Evolutionary conservation across 2,329 filamentous ascomycete species (phyloP).

Genomic region (Chaetoscypha palmicola): DNA sequence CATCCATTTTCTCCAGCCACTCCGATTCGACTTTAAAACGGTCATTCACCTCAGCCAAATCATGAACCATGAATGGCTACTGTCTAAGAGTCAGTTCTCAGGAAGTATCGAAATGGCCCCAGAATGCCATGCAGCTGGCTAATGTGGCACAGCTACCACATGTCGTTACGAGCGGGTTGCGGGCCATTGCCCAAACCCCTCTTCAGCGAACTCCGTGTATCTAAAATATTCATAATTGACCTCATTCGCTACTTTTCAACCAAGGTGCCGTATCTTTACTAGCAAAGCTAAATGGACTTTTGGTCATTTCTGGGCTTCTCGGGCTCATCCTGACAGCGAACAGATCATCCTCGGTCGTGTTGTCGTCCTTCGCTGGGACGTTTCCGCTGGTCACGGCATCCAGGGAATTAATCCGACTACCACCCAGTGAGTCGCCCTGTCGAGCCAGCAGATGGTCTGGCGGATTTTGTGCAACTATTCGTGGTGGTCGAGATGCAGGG

Average conservation of each 20-base stretch:
- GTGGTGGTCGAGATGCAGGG: slow-evolving; percentile 35
- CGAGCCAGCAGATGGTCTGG: slow-evolving; percentile 22
- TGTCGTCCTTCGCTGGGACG: slow-evolving; percentile 31
- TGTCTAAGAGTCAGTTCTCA: too few relatives aligned
- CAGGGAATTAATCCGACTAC: slow-evolving; percentile 30
- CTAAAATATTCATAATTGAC: slow-evolving; percentile 10
- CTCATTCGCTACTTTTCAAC: slow-evolving; percentile 21
- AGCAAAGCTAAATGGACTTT: slow-evolving; percentile 65
- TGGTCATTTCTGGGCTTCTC: slow-evolving; percentile 76
- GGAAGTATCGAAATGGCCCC: too few relatives aligned
- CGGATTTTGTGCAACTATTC: slow-evolving; percentile 30
- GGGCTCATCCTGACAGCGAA: slow-evolving; percentile 86
- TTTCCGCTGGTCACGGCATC: slow-evolving; percentile 32
- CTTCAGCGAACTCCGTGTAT: slow-evolving; percentile 2
- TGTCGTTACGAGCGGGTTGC: background rate
- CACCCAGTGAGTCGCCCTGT: slow-evolving; percentile 16
- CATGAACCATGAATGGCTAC: too few relatives aligned
- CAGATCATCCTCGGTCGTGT: slow-evolving; percentile 66
- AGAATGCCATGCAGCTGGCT: background rate
- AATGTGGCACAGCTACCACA: background rate
- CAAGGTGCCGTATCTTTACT: slow-evolving; percentile 27
- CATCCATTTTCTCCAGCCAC: too few relatives aligned
- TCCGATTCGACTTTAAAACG: too few relatives aligned
- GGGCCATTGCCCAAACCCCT: slow-evolving; percentile 8
- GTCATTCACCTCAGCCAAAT: too few relatives aligned